These are phyloP conservation scores for Russula compacta DNA, from an alignment of 768 basidiomycete genomes.

Conservation along the genomic window DNA sequence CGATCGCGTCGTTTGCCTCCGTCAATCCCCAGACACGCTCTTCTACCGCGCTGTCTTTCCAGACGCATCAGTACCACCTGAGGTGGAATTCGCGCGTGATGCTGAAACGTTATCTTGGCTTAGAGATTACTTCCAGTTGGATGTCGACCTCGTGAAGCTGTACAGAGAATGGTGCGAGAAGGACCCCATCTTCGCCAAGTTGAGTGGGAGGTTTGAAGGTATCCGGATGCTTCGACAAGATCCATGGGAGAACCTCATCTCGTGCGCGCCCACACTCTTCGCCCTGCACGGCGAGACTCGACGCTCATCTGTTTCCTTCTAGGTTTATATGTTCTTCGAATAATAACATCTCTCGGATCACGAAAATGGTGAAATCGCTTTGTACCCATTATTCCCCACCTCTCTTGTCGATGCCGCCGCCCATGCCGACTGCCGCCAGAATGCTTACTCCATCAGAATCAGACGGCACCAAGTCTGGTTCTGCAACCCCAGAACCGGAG, in stretches of 20 bases:
- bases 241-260: slow-evolving; percentile 91
- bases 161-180: slow-evolving; percentile 67
- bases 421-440: slow-evolving; percentile 25
- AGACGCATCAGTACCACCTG: slow-evolving; percentile 27
- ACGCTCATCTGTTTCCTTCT: background rate
- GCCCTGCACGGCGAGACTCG: background rate
- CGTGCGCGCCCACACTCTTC: slow-evolving; percentile 44
- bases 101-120: slow-evolving; percentile 69
- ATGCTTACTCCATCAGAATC: slow-evolving; percentile 21
- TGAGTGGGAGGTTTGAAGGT: slow-evolving; percentile 61
- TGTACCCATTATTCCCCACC: slow-evolving; percentile 68
- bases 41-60: slow-evolving; percentile 70
- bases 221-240: slow-evolving; percentile 87
- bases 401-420: slow-evolving; percentile 43
- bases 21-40: slow-evolving; percentile 55
- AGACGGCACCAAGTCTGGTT: slow-evolving; percentile 8
- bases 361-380: slow-evolving; percentile 83
- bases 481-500: slow-evolving; percentile 16
- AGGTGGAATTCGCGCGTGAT: slow-evolving; percentile 34
- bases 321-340: slow-evolving; percentile 98
- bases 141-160: slow-evolving; percentile 57
- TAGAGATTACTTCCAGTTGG: slow-evolving; percentile 82
- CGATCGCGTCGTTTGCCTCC: slow-evolving; percentile 78
- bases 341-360: slow-evolving; percentile 92
- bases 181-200: slow-evolving; percentile 66